Conservation (phyloP, 2,329 filamentous ascomycete species). For the Fulvia fulva region DNA sequence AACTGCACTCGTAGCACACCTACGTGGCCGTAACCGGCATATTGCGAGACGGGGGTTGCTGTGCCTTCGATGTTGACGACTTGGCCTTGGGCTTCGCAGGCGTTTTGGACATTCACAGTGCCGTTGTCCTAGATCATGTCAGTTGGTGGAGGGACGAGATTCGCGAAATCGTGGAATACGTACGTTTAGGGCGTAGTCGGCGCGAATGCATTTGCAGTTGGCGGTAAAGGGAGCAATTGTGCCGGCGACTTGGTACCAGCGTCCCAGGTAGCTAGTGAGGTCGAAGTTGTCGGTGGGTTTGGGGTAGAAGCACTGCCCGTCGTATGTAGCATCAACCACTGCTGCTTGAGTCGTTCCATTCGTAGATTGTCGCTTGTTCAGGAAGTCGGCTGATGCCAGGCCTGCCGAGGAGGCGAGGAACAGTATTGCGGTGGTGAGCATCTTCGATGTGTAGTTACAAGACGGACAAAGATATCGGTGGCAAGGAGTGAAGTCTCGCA, state of each 20-base stretch:
- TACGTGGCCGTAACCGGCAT: slow-evolving; percentile 15
- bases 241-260: slow-evolving; percentile 23
- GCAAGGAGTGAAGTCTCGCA: too few relatives aligned
- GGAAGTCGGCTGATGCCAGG: too few relatives aligned
- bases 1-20: slow-evolving; percentile 22
- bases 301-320: slow-evolving; percentile 23
- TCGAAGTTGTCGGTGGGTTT: slow-evolving; percentile 18
- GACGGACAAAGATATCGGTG: too few relatives aligned
- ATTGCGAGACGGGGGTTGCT: slow-evolving; percentile 15
- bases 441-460: too few relatives aligned
- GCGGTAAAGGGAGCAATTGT: slow-evolving; percentile 18
- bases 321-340: slow-evolving; percentile 13
- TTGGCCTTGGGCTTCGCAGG: slow-evolving; percentile 14
- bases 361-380: neutral
- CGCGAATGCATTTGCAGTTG: slow-evolving; percentile 20
- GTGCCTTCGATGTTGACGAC: slow-evolving; percentile 18
- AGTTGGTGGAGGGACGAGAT: too few relatives aligned
- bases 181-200: slow-evolving; percentile 20
- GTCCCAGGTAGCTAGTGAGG: slow-evolving; percentile 19
- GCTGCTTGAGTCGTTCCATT: neutral
- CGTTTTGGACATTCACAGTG: slow-evolving; percentile 21
- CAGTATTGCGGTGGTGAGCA: too few relatives aligned
- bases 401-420: too few relatives aligned
- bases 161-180: neutral
- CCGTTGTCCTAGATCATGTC: slow-evolving; percentile 13